Conservation (phyloP, 2,329 filamentous ascomycete genomes). For the Fusarium siculi region DNA sequence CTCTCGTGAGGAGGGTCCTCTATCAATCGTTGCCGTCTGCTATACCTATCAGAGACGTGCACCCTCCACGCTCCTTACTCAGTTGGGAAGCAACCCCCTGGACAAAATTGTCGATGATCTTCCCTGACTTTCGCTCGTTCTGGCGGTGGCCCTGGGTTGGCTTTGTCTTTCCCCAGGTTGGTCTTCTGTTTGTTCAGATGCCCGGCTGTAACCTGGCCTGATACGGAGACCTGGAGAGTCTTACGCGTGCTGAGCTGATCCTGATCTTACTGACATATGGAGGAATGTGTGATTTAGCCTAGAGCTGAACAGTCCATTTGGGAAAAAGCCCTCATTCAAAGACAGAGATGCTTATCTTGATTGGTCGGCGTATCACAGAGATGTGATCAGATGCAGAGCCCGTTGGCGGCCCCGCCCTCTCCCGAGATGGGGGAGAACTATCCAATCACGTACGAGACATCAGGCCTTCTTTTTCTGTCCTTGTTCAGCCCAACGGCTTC, state of each 20-base stretch:
- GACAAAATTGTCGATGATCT: constrained; percentile 29
- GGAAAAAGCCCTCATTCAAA: constrained; percentile 30
- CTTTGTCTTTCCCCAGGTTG: constrained; percentile 25
- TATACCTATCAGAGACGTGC: constrained; percentile 38
- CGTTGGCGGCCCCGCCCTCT: constrained; percentile 33
- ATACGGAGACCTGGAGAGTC: constrained; percentile 15
- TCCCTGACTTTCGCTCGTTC: constrained; percentile 34
- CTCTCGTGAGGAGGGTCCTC: constrained; percentile 23
- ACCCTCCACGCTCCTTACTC: constrained; percentile 16
- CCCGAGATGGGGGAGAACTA: constrained; percentile 22
- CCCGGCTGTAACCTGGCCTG: constrained; percentile 22
- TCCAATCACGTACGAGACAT: constrained; percentile 23
- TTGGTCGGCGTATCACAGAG: constrained; percentile 21
- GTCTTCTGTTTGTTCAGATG: constrained; percentile 20
- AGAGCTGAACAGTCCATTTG: constrained; percentile 16
- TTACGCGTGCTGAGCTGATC: constrained; percentile 13
- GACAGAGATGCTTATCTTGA: constrained; percentile 16
- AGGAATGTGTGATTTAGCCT: constrained; percentile 12
- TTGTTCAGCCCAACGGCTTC: constrained; percentile 19
- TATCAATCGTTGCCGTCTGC: constrained; percentile 39
- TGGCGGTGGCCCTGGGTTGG: constrained; percentile 25
- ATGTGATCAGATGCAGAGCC: constrained; percentile 38
- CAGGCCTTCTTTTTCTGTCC: constrained; percentile 6
- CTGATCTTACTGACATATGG: constrained; percentile 14
- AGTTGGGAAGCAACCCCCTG: constrained; percentile 26